Evolutionary conservation across 495 filamentous ascomycete species (phyloP).

Genomic region (Neurospora sublineolata): DNA sequence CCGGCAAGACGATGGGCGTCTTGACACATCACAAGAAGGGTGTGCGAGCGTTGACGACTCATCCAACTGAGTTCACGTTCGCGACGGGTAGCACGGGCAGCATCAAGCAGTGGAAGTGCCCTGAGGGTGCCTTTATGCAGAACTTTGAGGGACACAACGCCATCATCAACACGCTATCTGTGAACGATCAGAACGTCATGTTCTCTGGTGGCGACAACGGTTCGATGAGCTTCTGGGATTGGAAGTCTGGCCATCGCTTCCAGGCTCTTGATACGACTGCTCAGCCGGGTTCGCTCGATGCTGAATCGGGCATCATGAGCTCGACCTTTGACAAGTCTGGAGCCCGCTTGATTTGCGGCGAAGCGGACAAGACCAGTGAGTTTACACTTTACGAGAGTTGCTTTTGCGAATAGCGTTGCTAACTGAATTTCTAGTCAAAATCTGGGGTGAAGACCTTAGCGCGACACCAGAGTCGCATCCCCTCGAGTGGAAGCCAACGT

Average conservation of each 20-base stretch:
- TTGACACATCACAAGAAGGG: constrained; percentile 98
- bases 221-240: constrained; percentile 97
- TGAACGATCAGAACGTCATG: constrained; percentile 88
- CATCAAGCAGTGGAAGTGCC: constrained; percentile 99
- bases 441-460: constrained; percentile 85
- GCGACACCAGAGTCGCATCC: constrained; percentile 89
- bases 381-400: constrained; percentile 1
- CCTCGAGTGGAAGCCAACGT: constrained; percentile 80
- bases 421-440: constrained; percentile 52
- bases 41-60: constrained; percentile 71
- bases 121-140: constrained; percentile 97
- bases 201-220: constrained; percentile 96
- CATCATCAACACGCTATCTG: constrained; percentile 88
- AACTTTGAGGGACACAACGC: constrained; percentile 96
- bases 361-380: constrained; percentile 87
- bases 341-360: constrained; percentile 79
- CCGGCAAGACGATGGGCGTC: constrained; percentile 90
- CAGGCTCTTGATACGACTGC: constrained; percentile 81
- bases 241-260: constrained; percentile 91
- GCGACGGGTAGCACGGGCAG: constrained; percentile 79
- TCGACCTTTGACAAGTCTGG: constrained; percentile 85
- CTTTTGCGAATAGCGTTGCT: constrained; percentile 4
- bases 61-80: constrained; percentile 94
- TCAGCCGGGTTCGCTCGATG: constrained; percentile 88
- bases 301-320: constrained; percentile 88